phyloP scores from a whole-genome alignment of 306 rosid species.

The Crataegus laevigata region DNA sequence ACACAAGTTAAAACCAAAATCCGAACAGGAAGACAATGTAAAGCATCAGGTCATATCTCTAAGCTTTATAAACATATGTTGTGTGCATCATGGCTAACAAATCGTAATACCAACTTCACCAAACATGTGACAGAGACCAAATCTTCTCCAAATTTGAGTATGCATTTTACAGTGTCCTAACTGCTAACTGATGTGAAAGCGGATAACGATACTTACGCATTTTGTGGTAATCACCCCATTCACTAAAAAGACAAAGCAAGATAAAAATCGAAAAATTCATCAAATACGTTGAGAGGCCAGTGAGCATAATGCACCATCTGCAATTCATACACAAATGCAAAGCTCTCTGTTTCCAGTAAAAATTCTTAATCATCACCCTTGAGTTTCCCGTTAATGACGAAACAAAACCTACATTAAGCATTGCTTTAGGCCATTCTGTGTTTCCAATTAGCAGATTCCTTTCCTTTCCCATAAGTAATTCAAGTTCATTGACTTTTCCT shows the following conservation, averaged over 20 bases:
- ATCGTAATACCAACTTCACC: not conserved
- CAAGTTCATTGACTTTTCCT: not conserved
- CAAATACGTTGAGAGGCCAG: not conserved
- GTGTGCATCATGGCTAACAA: not conserved
- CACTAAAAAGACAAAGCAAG: not conserved
- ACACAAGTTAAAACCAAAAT: constrained; percentile 12
- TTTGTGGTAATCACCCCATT: not conserved
- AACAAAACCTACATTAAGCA: not conserved
- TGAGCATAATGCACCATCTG: not conserved
- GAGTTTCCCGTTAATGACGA: not conserved
- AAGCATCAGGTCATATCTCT: not conserved
- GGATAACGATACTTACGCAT: not conserved
- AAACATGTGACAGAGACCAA: not conserved
- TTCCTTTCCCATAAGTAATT: not conserved
- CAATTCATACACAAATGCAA: not conserved
- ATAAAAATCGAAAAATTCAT: not conserved
- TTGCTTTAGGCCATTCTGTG: not conserved
- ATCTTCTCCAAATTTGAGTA: not conserved
- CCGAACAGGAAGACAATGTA: not conserved
- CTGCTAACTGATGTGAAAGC: not conserved
- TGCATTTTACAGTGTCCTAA: not conserved
- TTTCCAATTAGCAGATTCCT: not conserved
- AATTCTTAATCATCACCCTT: not conserved
- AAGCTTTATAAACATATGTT: not conserved
- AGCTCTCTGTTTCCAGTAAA: not conserved